These are phyloP conservation scores for Candida hungchunana DNA, from an alignment of 805 yeast species.

Conservation along the genomic window DNA sequence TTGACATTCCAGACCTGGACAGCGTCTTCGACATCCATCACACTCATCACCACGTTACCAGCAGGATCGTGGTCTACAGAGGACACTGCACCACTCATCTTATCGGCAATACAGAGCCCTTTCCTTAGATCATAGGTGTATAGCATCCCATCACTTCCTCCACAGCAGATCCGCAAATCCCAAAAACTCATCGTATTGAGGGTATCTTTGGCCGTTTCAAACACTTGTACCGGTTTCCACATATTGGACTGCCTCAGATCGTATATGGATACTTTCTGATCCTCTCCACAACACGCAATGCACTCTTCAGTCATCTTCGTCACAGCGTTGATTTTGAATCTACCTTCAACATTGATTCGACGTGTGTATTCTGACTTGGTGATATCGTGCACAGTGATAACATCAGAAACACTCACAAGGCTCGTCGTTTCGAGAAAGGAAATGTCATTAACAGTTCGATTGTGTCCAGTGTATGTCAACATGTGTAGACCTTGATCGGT, in stretches of 20 bases:
- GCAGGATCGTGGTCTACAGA: neutral
- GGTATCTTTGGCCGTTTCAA: constrained; percentile 30
- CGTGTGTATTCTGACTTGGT: constrained; percentile 5
- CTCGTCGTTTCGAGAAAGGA: constrained; percentile 5
- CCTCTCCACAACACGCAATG: constrained; percentile 20
- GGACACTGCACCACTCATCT: constrained; percentile 1
- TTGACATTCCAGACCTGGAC: constrained; percentile 9
- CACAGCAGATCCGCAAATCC: constrained; percentile 8
- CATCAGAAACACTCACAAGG: constrained; percentile 16
- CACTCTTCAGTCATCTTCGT: constrained; percentile 13
- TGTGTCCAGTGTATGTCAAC: constrained; percentile 11
- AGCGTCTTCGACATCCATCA: neutral
- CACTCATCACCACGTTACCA: constrained; percentile 6
- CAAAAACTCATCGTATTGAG: constrained; percentile 14
- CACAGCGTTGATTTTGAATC: constrained; percentile 15
- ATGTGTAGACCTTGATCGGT: constrained; percentile 2
- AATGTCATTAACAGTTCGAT: constrained; percentile 10
- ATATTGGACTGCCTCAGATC: constrained; percentile 14
- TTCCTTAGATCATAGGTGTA: constrained; percentile 21
- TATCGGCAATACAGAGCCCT: constrained; percentile 9
- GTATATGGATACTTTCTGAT: constrained; percentile 9
- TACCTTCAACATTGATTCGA: constrained; percentile 9
- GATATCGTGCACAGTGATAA: constrained; percentile 15
- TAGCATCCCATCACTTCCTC: constrained; percentile 24
- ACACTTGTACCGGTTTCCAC: constrained; percentile 32